Evolutionary conservation across 495 filamentous ascomycete genomes (phyloP).

Genomic region (Hypomontagnella monticulosa): DNA sequence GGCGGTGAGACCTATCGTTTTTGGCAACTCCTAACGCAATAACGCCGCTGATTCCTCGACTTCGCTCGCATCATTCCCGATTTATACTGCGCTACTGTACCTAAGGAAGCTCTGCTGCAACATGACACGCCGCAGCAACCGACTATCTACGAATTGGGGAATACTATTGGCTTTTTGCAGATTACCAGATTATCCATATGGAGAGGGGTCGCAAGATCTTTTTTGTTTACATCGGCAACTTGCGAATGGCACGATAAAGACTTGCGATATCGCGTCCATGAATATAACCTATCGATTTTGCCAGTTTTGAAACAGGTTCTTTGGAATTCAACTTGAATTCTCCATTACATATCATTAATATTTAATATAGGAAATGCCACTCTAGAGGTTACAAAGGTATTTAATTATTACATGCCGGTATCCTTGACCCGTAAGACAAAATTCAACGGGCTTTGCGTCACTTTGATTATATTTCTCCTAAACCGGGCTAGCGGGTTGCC

Average conservation of each 20-base stretch:
- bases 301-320: neutral
- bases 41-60: conserved; percentile 24
- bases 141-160: conserved; percentile 7
- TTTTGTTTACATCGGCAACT: conserved; percentile 36
- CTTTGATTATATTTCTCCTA: conserved; percentile 23
- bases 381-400: too few relatives aligned
- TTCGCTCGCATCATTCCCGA: conserved; percentile 30
- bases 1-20: conserved; percentile 34
- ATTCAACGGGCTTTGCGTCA: conserved; percentile 27
- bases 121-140: conserved; percentile 33
- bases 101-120: conserved; percentile 33
- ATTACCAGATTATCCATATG: neutral
- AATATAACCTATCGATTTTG: neutral
- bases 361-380: neutral
- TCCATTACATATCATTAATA: neutral
- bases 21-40: conserved; percentile 22
- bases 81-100: conserved; percentile 35
- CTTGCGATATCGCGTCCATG: neutral
- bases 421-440: conserved; percentile 21
- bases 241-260: conserved; percentile 10
- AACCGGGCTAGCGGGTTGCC: conserved; percentile 22
- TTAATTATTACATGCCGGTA: conserved; percentile 2
- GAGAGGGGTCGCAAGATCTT: conserved; percentile 8
- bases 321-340: neutral
- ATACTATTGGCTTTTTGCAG: conserved; percentile 27